A percentile compares a stretch with the other conserved stretches of the same genome.
phyloP scores from a whole-genome alignment of 2,329 filamentous ascomycete genomes.

The Colletotrichum zoysiae region DNA sequence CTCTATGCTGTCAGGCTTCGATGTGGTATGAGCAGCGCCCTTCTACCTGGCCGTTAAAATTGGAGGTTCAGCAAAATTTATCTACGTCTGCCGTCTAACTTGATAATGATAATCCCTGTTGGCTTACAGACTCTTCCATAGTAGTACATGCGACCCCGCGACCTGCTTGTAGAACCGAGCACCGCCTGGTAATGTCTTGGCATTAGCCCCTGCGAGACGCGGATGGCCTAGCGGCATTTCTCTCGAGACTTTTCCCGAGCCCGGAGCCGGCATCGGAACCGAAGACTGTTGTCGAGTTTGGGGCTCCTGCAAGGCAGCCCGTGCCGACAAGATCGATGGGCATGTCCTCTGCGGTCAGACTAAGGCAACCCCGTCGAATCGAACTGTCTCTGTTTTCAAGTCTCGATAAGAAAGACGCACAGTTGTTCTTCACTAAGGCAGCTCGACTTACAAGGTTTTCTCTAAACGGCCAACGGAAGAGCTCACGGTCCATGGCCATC shows the following conservation, averaged over 20 bases:
- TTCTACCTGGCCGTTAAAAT: slow-evolving; percentile 17
- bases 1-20: slow-evolving; percentile 28
- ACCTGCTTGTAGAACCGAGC: background rate
- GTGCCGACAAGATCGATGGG: background rate
- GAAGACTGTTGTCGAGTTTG: background rate
- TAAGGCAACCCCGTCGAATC: slow-evolving; percentile 4
- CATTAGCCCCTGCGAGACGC: background rate
- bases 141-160: no score
- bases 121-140: background rate
- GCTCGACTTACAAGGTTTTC: background rate
- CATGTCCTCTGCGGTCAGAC: slow-evolving; percentile 8
- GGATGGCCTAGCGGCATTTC: background rate
- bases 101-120: background rate
- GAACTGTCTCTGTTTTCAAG: slow-evolving; percentile 4
- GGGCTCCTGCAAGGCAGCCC: background rate
- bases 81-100: slow-evolving; percentile 1
- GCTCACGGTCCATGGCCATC: slow-evolving; percentile 3
- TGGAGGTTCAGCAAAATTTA: slow-evolving; percentile 1
- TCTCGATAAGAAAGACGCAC: background rate
- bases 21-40: slow-evolving; percentile 27
- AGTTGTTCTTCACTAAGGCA: background rate
- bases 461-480: background rate
- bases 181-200: background rate
- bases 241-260: no score
- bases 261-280: slow-evolving; percentile 31